Conservation (phyloP, 176 grass and related monocot genomes). For the Saccharum officinarum region DNA sequence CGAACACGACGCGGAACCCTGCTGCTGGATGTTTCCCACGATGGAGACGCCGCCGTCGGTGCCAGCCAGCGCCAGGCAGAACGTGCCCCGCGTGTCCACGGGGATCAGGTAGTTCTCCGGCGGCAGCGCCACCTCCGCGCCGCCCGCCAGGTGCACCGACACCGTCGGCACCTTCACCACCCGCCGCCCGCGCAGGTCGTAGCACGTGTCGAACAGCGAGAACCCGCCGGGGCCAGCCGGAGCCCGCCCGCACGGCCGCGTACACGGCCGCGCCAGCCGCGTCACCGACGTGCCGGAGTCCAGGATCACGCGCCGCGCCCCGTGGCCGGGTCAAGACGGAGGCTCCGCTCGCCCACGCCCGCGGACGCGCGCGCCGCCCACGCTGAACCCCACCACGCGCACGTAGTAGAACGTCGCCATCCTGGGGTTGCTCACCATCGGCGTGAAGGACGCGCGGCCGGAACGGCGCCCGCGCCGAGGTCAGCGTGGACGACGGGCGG, state of each 20-base stretch:
- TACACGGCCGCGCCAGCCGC: conserved; percentile 63
- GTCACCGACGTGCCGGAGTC: conserved; percentile 94
- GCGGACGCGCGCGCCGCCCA: conserved; percentile 71
- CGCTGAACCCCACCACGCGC: conserved; percentile 71
- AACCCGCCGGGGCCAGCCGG: conserved; percentile 54
- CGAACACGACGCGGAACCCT: conserved; percentile 64
- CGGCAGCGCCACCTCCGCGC: conserved; percentile 47
- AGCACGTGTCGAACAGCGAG: conserved; percentile 92
- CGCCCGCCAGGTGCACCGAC: conserved; percentile 57
- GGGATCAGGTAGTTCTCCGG: conserved; percentile 82
- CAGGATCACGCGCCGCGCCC: conserved; percentile 86
- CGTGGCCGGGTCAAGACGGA: conserved; percentile 54
- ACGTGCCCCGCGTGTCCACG: conserved; percentile 62
- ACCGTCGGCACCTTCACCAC: conserved; percentile 73
- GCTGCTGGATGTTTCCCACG: conserved; percentile 81
- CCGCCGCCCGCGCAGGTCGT: conserved; percentile 48
- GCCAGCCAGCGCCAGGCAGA: conserved; percentile 65
- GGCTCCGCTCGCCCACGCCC: conserved; percentile 62
- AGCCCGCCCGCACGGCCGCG: conserved; percentile 57
- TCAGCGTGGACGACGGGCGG: conserved; percentile 37
- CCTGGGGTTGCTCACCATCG: conserved; percentile 63
- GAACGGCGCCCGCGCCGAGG: conserved; percentile 38
- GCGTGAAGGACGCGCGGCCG: conserved; percentile 41
- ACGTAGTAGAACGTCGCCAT: conserved; percentile 91
- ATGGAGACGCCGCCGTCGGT: conserved; percentile 66